Evolutionary conservation across 2,329 filamentous ascomycete genomes (phyloP), one percentile per base, ranked within the genome.

Genomic region (Pseudogymnoascus sp.): DNA sequence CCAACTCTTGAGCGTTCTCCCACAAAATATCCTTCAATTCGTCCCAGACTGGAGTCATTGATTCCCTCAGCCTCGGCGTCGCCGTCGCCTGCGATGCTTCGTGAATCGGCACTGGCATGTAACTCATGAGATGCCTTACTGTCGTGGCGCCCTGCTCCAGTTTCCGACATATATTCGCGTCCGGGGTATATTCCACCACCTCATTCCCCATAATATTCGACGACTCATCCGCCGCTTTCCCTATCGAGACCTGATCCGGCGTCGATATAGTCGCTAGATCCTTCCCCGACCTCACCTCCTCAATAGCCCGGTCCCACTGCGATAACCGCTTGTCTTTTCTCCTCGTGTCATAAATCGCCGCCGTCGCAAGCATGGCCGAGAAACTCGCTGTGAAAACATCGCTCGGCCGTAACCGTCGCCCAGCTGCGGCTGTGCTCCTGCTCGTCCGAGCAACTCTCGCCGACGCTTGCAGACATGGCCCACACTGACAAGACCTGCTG

Each of bases 321-420:
- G 77, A 77, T 54, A 81, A 78, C 64, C 83, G 78, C 39, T 77
- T 75, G 60, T 83, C 78, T 70, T 90, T 89, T 30, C 75, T 71
- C 28, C 78, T 76, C 5, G 82, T 81, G 70, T 91, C 88, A 30
- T 82, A 75, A 2, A 87, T 75, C 9, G 86, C 80, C 1, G 86
- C 86, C 2, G 84, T 82, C 4, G 84, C 86, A 68, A 89, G 82
- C 60, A 87, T 81, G 35, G 85, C 83, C 25, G 86, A 86, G 69
- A 89, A 90, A 70, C 81, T 82, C 38, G 87, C 82, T 22, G 86
- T 89, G 69, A 87, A 79, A 63, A 86, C 65, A 74, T 85, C 76
- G 73, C 79, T 74, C 68, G 78, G 72, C 39, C 77, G 77, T 43
- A 79, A 72, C 65, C 79, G 80, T 60, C 80, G 79, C 67, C 77